Conservation (phyloP, 1,284 basidiomycete genomes). For the Ustilago shanxiensis region DNA sequence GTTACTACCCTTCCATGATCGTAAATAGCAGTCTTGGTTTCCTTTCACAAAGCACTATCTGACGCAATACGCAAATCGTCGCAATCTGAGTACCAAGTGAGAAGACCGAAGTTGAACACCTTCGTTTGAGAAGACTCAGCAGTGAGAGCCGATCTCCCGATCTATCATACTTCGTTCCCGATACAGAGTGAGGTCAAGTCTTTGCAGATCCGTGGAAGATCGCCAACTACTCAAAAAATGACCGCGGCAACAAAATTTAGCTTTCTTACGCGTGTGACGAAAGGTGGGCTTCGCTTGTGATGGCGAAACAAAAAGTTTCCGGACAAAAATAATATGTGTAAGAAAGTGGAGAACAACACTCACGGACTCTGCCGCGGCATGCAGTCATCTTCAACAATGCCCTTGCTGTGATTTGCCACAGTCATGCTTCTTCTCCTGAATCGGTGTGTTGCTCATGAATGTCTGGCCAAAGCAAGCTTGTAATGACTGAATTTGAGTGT, state of each 20-base stretch:
- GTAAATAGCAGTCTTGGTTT: neutral
- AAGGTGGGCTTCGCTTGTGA: neutral
- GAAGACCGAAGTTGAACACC: neutral
- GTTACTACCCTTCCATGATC: neutral
- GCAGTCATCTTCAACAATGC: neutral
- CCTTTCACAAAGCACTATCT: constrained; percentile 1
- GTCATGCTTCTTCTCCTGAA: too few relatives aligned
- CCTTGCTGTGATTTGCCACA: neutral
- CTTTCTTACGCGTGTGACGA: neutral
- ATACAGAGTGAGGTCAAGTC: too few relatives aligned
- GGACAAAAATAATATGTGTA: constrained; percentile 5
- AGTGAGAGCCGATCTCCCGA: too few relatives aligned
- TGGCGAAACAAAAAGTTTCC: neutral
- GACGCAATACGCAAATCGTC: constrained; percentile 6
- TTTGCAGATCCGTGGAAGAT: neutral
- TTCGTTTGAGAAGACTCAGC: too few relatives aligned
- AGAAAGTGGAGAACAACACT: constrained; percentile 10
- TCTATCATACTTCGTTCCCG: too few relatives aligned
- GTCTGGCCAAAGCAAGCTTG: too few relatives aligned
- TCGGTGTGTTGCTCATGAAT: too few relatives aligned
- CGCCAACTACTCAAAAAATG: too few relatives aligned
- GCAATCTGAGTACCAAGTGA: neutral
- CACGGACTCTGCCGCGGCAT: too few relatives aligned
- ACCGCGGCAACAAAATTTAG: neutral
- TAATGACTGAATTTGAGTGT: too few relatives aligned